Evolutionary conservation across 2,329 filamentous ascomycete species (phyloP).

Genomic region (Exserohilum turcica): DNA sequence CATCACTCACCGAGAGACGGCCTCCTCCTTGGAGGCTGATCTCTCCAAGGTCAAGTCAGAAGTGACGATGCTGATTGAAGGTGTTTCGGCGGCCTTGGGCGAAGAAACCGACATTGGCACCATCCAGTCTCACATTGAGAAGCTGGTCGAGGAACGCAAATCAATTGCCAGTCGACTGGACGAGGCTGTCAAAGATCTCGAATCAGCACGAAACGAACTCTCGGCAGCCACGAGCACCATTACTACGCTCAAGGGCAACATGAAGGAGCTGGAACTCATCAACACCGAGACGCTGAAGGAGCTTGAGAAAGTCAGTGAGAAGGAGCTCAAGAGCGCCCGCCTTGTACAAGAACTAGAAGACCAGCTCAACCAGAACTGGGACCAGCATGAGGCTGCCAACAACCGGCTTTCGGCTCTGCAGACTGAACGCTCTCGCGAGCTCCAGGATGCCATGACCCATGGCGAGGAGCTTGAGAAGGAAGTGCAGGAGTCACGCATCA

Average conservation of each 20-base stretch:
- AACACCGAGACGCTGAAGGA: constrained; percentile 63
- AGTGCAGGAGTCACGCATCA: constrained; percentile 77
- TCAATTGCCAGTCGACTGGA: constrained; percentile 51
- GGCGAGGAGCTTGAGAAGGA: constrained; percentile 59
- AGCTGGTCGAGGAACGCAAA: constrained; percentile 53
- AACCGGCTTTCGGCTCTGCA: constrained; percentile 79
- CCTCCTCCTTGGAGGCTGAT: constrained; percentile 58
- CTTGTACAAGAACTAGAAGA: constrained; percentile 96
- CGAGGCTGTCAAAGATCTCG: constrained; percentile 51
- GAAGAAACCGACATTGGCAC: constrained; percentile 59
- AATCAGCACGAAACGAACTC: constrained; percentile 51
- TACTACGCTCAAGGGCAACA: constrained; percentile 49
- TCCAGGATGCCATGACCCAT: constrained; percentile 48
- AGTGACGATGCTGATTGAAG: constrained; percentile 64
- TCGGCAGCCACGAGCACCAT: constrained; percentile 47
- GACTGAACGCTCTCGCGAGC: constrained; percentile 51
- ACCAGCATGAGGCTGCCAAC: constrained; percentile 83
- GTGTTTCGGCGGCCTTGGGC: constrained; percentile 67
- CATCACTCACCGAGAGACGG: constrained; percentile 37
- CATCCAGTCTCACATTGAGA: constrained; percentile 51
- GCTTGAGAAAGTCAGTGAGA: constrained; percentile 61
- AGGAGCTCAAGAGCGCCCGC: constrained; percentile 88
- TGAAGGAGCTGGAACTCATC: constrained; percentile 53
- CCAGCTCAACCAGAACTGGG: constrained; percentile 92
- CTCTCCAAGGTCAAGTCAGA: constrained; percentile 65